Evolutionary conservation across 1,284 basidiomycete species (phyloP).

Genomic region (Heterobasidion parviporum): DNA sequence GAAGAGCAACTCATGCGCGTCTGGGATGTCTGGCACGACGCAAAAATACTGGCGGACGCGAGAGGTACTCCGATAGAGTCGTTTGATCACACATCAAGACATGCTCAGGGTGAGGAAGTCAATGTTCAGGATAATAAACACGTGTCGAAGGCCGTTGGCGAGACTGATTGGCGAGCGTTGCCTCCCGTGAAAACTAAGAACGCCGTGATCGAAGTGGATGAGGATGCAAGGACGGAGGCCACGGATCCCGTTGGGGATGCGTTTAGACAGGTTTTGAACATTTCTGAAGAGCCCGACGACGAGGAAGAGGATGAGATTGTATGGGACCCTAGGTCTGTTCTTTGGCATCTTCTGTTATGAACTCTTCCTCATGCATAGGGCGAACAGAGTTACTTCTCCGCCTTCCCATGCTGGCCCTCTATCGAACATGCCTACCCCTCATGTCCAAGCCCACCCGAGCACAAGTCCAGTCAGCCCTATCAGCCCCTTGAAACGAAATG

Average conservation of each 20-base stretch:
- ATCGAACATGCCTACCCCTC: neutral
- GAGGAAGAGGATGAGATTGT: constrained; percentile 60
- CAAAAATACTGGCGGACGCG: constrained; percentile 48
- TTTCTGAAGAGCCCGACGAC: constrained; percentile 27
- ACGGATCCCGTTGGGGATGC: constrained; percentile 75
- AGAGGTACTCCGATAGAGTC: constrained; percentile 32
- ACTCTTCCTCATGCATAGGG: neutral
- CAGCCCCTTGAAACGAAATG: neutral
- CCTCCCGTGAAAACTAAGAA: neutral
- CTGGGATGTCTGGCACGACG: constrained; percentile 77
- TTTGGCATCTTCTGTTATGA: neutral
- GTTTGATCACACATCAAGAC: constrained; percentile 3
- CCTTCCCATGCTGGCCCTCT: neutral
- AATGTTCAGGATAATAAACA: neutral
- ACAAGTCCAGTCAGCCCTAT: neutral
- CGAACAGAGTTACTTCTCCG: neutral
- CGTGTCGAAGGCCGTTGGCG: neutral
- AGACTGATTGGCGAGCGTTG: neutral
- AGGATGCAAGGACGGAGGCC: constrained; percentile 63
- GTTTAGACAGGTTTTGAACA: constrained; percentile 54
- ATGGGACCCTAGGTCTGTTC: constrained; percentile 48
- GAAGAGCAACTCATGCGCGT: constrained; percentile 94
- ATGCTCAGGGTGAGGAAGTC: neutral
- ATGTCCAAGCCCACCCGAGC: neutral
- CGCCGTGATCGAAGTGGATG: constrained; percentile 32